Conservation (phyloP, 2,329 filamentous ascomycete genomes). For the Paraconiothyrium brasiliense region DNA sequence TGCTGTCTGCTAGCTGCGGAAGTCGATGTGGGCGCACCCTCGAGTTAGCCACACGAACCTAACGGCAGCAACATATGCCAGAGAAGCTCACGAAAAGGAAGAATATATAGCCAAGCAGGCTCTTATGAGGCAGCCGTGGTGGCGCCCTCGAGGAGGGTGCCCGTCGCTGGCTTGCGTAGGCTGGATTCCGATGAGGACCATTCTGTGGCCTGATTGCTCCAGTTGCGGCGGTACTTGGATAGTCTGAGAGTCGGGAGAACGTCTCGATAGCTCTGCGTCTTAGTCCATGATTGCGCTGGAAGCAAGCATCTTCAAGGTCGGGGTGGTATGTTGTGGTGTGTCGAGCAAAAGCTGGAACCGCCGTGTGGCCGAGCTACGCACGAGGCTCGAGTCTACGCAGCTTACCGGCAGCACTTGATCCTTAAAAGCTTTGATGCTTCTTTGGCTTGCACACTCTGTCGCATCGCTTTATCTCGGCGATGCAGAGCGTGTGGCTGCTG, state of each 20-base stretch:
- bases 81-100: not conserved
- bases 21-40: not conserved
- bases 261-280: not conserved
- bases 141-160: not conserved
- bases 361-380: no score
- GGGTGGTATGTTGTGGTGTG: not conserved
- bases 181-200: not conserved
- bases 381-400: no score
- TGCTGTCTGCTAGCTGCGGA: not conserved
- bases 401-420: no score
- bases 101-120: not conserved
- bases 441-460: no score
- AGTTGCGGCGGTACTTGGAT: not conserved
- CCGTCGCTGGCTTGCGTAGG: not conserved
- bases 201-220: not conserved
- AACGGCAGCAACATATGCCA: not conserved
- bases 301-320: not conserved
- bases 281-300: not conserved
- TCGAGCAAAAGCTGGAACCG: not conserved
- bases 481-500: no score
- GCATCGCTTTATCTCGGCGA: no score
- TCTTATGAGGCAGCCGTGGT: not conserved
- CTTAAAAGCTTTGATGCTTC: no score
- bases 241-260: not conserved
- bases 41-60: not conserved